Conservation (phyloP, 805 yeast genomes). For the Wickerhamomyces chaumierensis region DNA sequence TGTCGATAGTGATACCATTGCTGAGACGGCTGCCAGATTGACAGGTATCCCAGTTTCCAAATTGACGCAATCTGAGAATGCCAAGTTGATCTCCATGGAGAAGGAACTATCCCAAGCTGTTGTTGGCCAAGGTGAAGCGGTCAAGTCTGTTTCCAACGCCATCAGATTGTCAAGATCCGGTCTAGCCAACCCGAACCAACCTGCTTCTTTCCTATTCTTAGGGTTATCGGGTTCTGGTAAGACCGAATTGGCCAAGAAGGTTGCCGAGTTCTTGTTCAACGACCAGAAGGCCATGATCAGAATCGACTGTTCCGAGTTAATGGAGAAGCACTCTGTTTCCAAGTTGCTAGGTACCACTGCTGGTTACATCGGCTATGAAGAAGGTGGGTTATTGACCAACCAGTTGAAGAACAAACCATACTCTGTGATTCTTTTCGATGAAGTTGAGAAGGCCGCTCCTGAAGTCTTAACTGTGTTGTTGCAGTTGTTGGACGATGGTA, state of each 20-base stretch:
- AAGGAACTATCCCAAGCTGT: slow-evolving; percentile 69
- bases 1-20: slow-evolving; percentile 83
- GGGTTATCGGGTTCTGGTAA: slow-evolving; percentile 98
- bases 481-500: slow-evolving; percentile 93
- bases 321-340: slow-evolving; percentile 92
- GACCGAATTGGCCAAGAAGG: slow-evolving; percentile 93
- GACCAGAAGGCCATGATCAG: slow-evolving; percentile 96
- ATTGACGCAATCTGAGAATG: slow-evolving; percentile 89
- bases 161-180: slow-evolving; percentile 91
- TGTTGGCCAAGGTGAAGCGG: slow-evolving; percentile 94
- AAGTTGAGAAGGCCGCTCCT: slow-evolving; percentile 97
- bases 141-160: slow-evolving; percentile 92
- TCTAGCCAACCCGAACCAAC: slow-evolving; percentile 90
- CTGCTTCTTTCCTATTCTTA: slow-evolving; percentile 87
- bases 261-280: slow-evolving; percentile 91
- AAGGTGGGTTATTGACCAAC: slow-evolving; percentile 93
- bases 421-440: slow-evolving; percentile 93
- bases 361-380: slow-evolving; percentile 94
- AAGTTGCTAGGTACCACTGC: slow-evolving; percentile 96
- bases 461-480: slow-evolving; percentile 87
- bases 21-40: slow-evolving; percentile 94
- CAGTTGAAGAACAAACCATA: slow-evolving; percentile 87
- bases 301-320: slow-evolving; percentile 92
- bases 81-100: slow-evolving; percentile 92
- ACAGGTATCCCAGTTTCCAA: slow-evolving; percentile 96